phyloP scores from a whole-genome alignment of 2,329 filamentous ascomycete genomes.

The Colletotrichum ledebouriae region DNA sequence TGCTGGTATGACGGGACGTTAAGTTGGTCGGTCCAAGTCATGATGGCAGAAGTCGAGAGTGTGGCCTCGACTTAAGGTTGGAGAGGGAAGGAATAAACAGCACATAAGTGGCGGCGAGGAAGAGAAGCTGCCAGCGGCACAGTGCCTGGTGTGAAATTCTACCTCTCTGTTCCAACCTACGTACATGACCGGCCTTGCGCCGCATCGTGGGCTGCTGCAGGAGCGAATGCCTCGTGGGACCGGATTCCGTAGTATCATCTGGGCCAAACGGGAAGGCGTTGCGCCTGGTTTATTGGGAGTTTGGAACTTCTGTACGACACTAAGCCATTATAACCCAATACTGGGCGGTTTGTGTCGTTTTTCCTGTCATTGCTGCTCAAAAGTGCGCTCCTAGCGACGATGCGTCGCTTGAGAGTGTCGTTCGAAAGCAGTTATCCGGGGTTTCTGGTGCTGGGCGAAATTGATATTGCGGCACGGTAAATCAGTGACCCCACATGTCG shows the following conservation, averaged over 20 bases:
- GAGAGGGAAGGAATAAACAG: conserved; percentile 5
- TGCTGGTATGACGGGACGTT: conserved; percentile 3
- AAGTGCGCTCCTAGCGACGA: conserved; percentile 11
- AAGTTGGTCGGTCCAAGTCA: conserved; percentile 28
- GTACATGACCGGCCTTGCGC: conserved; percentile 7
- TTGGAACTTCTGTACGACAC: conserved; percentile 21
- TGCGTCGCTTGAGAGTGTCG: conserved; percentile 11
- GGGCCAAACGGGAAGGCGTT: conserved; percentile 14
- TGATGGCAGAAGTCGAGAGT: neutral
- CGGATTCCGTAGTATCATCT: neutral
- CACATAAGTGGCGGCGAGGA: conserved; percentile 9
- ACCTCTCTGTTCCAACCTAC: conserved; percentile 8
- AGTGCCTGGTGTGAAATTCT: neutral
- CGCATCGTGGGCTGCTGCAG: conserved; percentile 11
- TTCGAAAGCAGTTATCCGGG: neutral
- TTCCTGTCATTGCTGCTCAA: conserved; percentile 15
- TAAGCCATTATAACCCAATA: neutral
- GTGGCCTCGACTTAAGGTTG: neutral
- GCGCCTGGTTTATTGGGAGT: neutral
- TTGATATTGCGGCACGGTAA: conserved; percentile 32
- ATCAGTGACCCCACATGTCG: conserved; percentile 15
- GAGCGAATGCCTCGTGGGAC: neutral
- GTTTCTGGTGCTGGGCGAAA: conserved; percentile 12
- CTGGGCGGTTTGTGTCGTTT: neutral
- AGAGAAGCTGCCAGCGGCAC: conserved; percentile 2